Evolutionary conservation across 1,139 yeast genomes (phyloP).

Genomic region (Kluyveromyces sp.): DNA sequence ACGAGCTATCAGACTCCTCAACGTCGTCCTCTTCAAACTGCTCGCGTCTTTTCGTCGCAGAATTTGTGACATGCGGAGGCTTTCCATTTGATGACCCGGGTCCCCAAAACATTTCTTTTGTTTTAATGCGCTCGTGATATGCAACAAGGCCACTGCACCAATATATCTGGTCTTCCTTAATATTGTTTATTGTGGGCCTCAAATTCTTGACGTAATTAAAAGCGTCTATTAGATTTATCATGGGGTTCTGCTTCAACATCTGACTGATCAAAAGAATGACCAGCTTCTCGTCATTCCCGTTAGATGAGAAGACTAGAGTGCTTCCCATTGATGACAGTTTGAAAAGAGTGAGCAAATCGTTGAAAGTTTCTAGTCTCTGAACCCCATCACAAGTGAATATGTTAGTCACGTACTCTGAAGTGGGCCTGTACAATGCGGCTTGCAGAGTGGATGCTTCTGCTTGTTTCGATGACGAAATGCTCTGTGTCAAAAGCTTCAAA

Average conservation of each 20-base stretch:
- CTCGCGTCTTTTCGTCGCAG: conserved; percentile 7
- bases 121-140: conserved; percentile 25
- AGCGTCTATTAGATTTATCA: conserved; percentile 22
- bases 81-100: conserved; percentile 19
- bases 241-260: conserved; percentile 22
- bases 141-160: conserved; percentile 25
- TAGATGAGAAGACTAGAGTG: conserved; percentile 24
- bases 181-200: conserved; percentile 19
- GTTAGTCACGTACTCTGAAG: conserved; percentile 16
- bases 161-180: conserved; percentile 20
- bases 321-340: conserved; percentile 18
- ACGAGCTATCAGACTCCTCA: not conserved
- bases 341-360: conserved; percentile 26
- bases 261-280: conserved; percentile 24
- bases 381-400: conserved; percentile 18
- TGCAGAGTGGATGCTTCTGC: not conserved
- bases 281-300: conserved; percentile 26
- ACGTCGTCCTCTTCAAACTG: conserved; percentile 1
- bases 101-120: conserved; percentile 19
- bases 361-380: conserved; percentile 22
- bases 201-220: conserved; percentile 25
- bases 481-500: conserved; percentile 2
- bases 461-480: not conserved
- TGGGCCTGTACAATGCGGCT: conserved; percentile 13
- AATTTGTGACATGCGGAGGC: conserved; percentile 13